phyloP scores from a whole-genome alignment of 768 basidiomycete species.

The Myochromella boudieri region DNA sequence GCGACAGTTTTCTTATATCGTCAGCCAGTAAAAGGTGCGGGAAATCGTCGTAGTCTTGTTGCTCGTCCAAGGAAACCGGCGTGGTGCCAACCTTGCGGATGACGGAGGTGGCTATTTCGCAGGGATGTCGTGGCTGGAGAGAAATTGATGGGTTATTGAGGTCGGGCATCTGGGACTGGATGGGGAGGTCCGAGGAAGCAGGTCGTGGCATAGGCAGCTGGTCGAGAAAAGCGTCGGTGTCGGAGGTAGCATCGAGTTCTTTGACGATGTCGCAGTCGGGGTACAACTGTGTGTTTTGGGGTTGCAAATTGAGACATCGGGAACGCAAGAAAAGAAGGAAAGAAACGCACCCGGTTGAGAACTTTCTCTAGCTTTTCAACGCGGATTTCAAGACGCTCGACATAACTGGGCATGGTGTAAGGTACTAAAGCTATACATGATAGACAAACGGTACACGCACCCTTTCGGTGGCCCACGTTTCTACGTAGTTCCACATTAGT shows the following conservation, averaged over 20 bases:
- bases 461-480: constrained; percentile 66
- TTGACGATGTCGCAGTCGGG: constrained; percentile 63
- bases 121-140: constrained; percentile 6
- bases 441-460: constrained; percentile 28
- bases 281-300: constrained; percentile 46
- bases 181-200: no score
- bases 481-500: constrained; percentile 25
- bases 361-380: constrained; percentile 63
- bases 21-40: constrained; percentile 26
- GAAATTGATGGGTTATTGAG: no score
- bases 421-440: neutral
- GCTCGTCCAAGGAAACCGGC: constrained; percentile 18
- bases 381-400: constrained; percentile 61
- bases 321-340: neutral
- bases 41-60: constrained; percentile 33
- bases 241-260: constrained; percentile 42
- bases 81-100: constrained; percentile 29
- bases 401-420: constrained; percentile 37
- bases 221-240: constrained; percentile 15
- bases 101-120: constrained; percentile 31
- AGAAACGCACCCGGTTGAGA: constrained; percentile 33
- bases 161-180: neutral
- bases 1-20: constrained; percentile 30
- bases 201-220: neutral
- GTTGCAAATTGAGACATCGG: neutral